These are phyloP conservation scores for Lonicera japonica DNA, from an alignment of 129 eudicot species.

Conservation along the genomic window DNA sequence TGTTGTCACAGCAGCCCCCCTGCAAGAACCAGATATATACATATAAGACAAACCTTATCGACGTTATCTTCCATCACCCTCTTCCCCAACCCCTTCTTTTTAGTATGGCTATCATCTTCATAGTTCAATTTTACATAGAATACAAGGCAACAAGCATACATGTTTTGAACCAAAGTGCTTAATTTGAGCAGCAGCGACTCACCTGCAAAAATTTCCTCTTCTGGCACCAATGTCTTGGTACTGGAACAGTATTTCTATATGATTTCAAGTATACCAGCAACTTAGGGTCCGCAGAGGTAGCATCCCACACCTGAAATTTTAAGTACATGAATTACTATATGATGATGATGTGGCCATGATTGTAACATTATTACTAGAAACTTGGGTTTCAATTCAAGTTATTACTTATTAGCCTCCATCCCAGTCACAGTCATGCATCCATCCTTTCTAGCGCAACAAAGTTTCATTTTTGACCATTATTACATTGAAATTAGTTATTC, in stretches of 20 bases:
- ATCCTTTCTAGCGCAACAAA: too few relatives aligned
- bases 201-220: slow-evolving; percentile 95
- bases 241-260: slow-evolving; percentile 92
- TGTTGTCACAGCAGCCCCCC: slow-evolving; percentile 85
- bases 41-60: slow-evolving; percentile 95
- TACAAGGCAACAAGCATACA: slow-evolving; percentile 5
- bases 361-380: too few relatives aligned
- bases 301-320: slow-evolving; percentile 92
- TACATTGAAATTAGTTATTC: too few relatives aligned
- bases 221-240: slow-evolving; percentile 99
- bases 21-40: slow-evolving; percentile 98
- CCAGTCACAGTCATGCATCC: too few relatives aligned
- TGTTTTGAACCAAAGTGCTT: neutral
- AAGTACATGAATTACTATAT: neutral
- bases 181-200: slow-evolving; percentile 15
- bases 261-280: slow-evolving; percentile 86
- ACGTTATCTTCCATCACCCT: slow-evolving; percentile 52
- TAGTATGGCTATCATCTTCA: slow-evolving; percentile 17
- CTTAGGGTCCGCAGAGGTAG: slow-evolving; percentile 92
- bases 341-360: neutral
- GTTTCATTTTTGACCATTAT: too few relatives aligned
- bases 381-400: too few relatives aligned
- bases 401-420: too few relatives aligned
- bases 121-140: slow-evolving; percentile 5
- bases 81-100: slow-evolving; percentile 32